Percentiles rank a stretch among this genome's conserved stretches.
phyloP scores from a whole-genome alignment of 2,329 filamentous ascomycete species.

The Arachnomyces sp. region DNA sequence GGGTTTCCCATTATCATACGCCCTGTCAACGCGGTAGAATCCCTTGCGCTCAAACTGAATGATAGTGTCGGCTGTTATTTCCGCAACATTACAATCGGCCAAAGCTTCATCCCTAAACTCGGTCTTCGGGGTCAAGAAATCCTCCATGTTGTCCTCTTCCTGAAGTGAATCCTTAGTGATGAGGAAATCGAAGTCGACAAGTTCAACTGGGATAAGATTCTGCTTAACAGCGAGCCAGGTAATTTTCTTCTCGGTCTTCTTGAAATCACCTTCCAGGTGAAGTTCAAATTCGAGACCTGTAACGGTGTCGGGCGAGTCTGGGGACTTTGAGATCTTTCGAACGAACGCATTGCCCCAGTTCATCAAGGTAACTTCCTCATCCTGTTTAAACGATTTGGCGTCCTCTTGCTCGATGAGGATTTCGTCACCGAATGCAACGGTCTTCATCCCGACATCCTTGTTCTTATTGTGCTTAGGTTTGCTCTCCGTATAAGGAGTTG shows the following conservation, averaged over 20 bases:
- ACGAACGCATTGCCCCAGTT: conserved; percentile 32
- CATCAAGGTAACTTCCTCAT: conserved; percentile 94
- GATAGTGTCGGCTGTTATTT: conserved; percentile 72
- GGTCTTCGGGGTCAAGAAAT: conserved; percentile 66
- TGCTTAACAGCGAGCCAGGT: conserved; percentile 74
- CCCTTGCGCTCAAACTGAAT: conserved; percentile 84
- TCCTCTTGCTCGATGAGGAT: conserved; percentile 83
- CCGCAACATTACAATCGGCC: conserved; percentile 66
- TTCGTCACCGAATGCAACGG: conserved; percentile 67
- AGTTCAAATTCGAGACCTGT: conserved; percentile 62
- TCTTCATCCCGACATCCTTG: conserved; percentile 73
- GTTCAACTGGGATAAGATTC: conserved; percentile 63
- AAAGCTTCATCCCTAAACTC: conserved; percentile 62
- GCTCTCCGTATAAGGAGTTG: conserved; percentile 58
- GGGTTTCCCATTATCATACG: conserved; percentile 42
- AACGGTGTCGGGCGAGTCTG: conserved; percentile 11
- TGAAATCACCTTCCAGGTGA: conserved; percentile 78
- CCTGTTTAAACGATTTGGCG: conserved; percentile 68
- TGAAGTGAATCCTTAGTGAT: conserved; percentile 81
- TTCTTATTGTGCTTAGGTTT: conserved; percentile 90
- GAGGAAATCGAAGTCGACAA: conserved; percentile 79
- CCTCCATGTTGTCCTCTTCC: conserved; percentile 70
- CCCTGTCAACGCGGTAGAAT: conserved; percentile 39
- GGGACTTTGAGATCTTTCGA: conserved; percentile 11
- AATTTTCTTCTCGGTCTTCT: conserved; percentile 82